These are phyloP conservation scores for Limtongozyma cylindracea DNA, from an alignment of 805 yeast species.

Conservation along the genomic window DNA sequence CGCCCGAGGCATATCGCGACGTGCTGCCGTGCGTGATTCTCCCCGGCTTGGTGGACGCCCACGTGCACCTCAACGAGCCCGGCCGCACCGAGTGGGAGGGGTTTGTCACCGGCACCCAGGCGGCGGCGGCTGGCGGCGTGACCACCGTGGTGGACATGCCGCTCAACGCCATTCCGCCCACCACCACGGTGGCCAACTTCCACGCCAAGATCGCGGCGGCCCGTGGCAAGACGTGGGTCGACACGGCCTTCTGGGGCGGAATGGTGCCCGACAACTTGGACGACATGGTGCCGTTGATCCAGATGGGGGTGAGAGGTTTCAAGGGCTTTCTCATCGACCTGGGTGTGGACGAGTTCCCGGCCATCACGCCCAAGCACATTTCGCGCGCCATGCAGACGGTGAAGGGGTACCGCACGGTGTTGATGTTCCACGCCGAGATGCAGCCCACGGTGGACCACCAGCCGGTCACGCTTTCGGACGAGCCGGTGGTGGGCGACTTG, in stretches of 20 bases:
- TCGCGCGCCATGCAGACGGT: constrained; percentile 38
- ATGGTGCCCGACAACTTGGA: constrained; percentile 54
- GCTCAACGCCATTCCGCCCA: constrained; percentile 84
- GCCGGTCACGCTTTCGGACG: constrained; percentile 6
- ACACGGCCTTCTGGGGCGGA: constrained; percentile 94
- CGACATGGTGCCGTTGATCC: constrained; percentile 48
- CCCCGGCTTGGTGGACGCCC: constrained; percentile 88
- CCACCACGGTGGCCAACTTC: constrained; percentile 62
- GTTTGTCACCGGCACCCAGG: constrained; percentile 83
- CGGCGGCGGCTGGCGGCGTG: constrained; percentile 92
- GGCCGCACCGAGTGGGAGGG: constrained; percentile 99
- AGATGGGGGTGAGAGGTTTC: constrained; percentile 82
- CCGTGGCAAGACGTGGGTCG: constrained; percentile 66
- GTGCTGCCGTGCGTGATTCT: constrained; percentile 40
- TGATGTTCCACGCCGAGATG: constrained; percentile 91
- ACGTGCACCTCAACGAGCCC: constrained; percentile 88
- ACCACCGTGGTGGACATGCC: constrained; percentile 96
- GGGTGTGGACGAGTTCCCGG: constrained; percentile 94
- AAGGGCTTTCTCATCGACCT: constrained; percentile 82
- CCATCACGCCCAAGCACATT: constrained; percentile 40
- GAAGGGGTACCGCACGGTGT: constrained; percentile 34
- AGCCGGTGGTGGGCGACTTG: constrained; percentile 3
- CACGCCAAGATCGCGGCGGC: constrained; percentile 60
- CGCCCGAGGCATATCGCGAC: constrained; percentile 16
- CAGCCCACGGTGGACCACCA: constrained; percentile 12